Evolutionary conservation across 306 rosid genomes (phyloP), one percentile per base, ranked within the genome.

Genomic region (Amphicarpaea edgeworthii): DNA sequence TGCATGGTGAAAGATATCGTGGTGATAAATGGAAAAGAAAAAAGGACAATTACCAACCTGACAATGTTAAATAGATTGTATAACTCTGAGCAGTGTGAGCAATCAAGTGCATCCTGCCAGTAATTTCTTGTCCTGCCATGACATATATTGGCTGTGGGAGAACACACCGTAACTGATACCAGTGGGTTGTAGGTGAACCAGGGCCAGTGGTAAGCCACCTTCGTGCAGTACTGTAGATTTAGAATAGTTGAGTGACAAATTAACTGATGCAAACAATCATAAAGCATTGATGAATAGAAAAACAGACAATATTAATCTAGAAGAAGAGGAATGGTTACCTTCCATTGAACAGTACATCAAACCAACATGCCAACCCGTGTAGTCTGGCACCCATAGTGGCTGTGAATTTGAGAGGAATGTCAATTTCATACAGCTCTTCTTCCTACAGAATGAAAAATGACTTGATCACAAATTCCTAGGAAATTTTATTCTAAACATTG

Each of bases 301-400:
- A 32, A n/a, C 9, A 76, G 55, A 61, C 6, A 51, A 61, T n/a
- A 47, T 4, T 3, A 6, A 37, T 47, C 67, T 71, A 76, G 54
- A 15, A 17, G 23, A 81, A 63, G 38, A 62, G 30, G 49, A 72
- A 62, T 16, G 20, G 14, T 85, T 88, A 93, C 97, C 98, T 90
- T 76, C 98, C 98, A 75, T 89, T 84, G 79, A 93, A 90, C 60
- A 90, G 73, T 54, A 93, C 96, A 81, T 93, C 98, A 60, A 93
- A 90, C 98, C 98, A 93, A 83, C 98, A 93, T 10, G 95, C 96
- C 80, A 90, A 61, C 50, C 98, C 98, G 81, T 93, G 98, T 74
- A 93, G 86, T 83, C 98, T 90, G 73, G 96, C 84, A 75, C 94
- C 90, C 70, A 87, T 93, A 30, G 84, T 40, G 62, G 98, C 86